A percentile compares a stretch with the other conserved stretches of the same genome.
These are phyloP conservation scores for Penicillium flavigenum DNA, from an alignment of 495 filamentous ascomycete genomes.

Conservation along the genomic window DNA sequence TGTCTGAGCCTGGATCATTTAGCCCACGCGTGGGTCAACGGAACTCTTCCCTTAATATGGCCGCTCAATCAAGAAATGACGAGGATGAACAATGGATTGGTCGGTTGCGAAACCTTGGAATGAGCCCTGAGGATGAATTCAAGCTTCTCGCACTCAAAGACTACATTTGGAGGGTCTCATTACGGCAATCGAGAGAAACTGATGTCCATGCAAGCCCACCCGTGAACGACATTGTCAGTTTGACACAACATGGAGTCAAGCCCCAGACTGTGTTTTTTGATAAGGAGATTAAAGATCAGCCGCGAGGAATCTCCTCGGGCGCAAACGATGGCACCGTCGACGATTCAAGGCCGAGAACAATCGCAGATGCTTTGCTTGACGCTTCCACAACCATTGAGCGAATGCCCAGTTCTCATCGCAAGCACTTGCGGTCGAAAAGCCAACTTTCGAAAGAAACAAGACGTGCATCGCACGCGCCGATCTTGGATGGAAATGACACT, in stretches of 20 bases:
- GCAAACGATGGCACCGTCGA: constrained; percentile 28
- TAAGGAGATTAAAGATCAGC: constrained; percentile 53
- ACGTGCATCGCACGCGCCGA: constrained; percentile 13
- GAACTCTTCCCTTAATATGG: constrained; percentile 34
- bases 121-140: constrained; percentile 80
- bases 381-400: constrained; percentile 87
- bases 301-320: constrained; percentile 40
- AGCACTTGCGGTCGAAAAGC: constrained; percentile 47
- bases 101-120: constrained; percentile 77
- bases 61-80: constrained; percentile 64
- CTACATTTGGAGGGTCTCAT: constrained; percentile 85
- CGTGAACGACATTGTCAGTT: constrained; percentile 66
- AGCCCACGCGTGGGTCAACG: constrained; percentile 29
- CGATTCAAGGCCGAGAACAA: constrained; percentile 63
- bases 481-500: constrained; percentile 29
- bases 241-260: constrained; percentile 69
- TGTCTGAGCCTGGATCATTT: constrained; percentile 43
- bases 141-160: constrained; percentile 85
- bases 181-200: constrained; percentile 60
- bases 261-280: constrained; percentile 93
- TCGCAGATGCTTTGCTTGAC: constrained; percentile 87
- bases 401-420: constrained; percentile 55
- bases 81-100: constrained; percentile 96
- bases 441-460: constrained; percentile 50
- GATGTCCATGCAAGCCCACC: constrained; percentile 37